A percentile compares a stretch with the other conserved stretches of the same genome.
phyloP scores from a whole-genome alignment of 1,284 basidiomycete genomes.

The Puccinia hordei region DNA sequence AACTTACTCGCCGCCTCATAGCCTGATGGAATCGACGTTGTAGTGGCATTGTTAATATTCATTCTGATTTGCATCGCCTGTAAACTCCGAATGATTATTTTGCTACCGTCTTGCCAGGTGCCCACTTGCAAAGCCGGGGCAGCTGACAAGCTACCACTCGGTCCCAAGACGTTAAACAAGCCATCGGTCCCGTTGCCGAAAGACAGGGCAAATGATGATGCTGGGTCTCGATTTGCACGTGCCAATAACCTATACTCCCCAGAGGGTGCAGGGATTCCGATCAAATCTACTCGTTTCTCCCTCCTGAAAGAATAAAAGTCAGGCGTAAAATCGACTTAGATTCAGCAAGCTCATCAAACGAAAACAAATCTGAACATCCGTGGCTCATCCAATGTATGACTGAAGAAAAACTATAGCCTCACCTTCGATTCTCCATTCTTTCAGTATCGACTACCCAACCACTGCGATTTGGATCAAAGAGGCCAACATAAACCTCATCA shows the following conservation, averaged over 20 bases:
- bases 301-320: not conserved
- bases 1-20: constrained; percentile 42
- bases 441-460: constrained; percentile 47
- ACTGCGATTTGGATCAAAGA: constrained; percentile 29
- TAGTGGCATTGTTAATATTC: not conserved
- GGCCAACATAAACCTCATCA: constrained; percentile 32
- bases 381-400: not conserved
- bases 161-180: constrained; percentile 33
- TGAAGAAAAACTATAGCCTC: not conserved
- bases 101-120: constrained; percentile 40
- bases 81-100: constrained; percentile 34
- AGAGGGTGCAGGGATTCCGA: constrained; percentile 20
- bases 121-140: constrained; percentile 38
- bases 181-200: constrained; percentile 27
- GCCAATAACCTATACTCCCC: constrained; percentile 37
- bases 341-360: not conserved
- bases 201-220: constrained; percentile 2
- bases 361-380: not conserved
- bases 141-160: not conserved
- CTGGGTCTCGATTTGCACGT: constrained; percentile 5
- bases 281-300: constrained; percentile 19
- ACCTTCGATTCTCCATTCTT: constrained; percentile 29
- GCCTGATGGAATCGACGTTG: constrained; percentile 1
- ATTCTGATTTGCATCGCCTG: constrained; percentile 34
- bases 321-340: not conserved